Base-by-base conservation (phyloP, 257 asterid species). In the Jaltomata sinuosa region DNA sequence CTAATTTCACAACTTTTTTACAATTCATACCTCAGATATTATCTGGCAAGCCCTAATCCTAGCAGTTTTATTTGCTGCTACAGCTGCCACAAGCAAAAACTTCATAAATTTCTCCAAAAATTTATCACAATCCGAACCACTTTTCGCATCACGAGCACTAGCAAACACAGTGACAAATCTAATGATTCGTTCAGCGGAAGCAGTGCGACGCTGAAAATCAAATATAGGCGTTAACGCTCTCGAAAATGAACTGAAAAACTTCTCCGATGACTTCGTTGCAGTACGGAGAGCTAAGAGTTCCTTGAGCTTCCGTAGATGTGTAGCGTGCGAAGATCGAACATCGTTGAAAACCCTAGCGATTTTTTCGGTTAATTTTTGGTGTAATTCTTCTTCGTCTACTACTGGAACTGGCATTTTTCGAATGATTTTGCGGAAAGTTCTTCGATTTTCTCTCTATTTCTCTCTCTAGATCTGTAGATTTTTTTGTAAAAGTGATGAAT, bases 41-140 rank as follows among this genome's bases (percentile, higher is more conserved):
- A 94, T 94, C 95, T 93, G 97, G 64, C 99, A 96, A 83, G 98
- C 97, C 87, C 98, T 87, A 79, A 87, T 92, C 89, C 99, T 91
- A 45, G 90, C 95, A 38, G 93, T 93, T 87, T 86, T 94, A 84
- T 88, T 90, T 62, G 94, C 92, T 11, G 98, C 97, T 1, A 57
- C 85, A 79, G 97, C 88, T 81, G 95, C 98, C 84, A 77, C 84
- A 18, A 92, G 88, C 86, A 96, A 87, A 88, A 94, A 93, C 93
- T 89, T 86, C 29, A 96, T 71, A 81, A 94, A 93, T 49, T 54
- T 85, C 89, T 91, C 94, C 88, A 94, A 84, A 83, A 96, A 93
- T 32, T 62, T 95, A 72, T 93, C 96, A 36, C 85, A 71, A 25
- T 76, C 78, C 10, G 79, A 76, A 4, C 72, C 88, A 54, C 85